phyloP scores from a whole-genome alignment of 1,284 basidiomycete genomes.

The Ustilago shanxiensis region DNA sequence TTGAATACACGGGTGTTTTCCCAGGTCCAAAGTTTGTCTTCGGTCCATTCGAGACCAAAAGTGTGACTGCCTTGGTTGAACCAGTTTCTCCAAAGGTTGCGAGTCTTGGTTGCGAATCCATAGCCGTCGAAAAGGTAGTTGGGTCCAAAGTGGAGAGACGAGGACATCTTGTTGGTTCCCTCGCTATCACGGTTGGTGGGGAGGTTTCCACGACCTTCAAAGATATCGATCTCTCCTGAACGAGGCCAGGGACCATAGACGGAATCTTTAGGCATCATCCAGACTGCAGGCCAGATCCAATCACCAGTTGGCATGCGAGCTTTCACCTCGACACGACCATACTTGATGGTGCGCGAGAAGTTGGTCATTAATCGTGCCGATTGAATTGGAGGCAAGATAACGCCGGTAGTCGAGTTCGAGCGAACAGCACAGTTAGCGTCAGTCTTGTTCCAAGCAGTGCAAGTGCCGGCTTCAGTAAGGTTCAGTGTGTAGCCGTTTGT shows the following conservation, averaged over 20 bases:
- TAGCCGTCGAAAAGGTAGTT: too few relatives aligned
- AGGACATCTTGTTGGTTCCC: too few relatives aligned
- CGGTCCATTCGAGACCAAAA: slow-evolving; percentile 84
- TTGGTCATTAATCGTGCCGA: slow-evolving; percentile 83
- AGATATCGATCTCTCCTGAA: slow-evolving; percentile 83
- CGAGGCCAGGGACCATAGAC: slow-evolving; percentile 85
- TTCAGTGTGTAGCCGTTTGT: slow-evolving; percentile 82
- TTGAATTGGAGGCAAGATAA: slow-evolving; percentile 83
- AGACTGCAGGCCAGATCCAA: slow-evolving; percentile 86
- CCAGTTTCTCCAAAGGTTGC: slow-evolving; percentile 78
- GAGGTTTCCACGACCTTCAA: slow-evolving; percentile 74
- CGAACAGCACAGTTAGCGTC: slow-evolving; percentile 71
- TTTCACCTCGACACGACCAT: slow-evolving; percentile 83
- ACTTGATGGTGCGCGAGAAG: slow-evolving; percentile 75
- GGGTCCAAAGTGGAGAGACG: too few relatives aligned
- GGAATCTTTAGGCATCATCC: slow-evolving; percentile 80
- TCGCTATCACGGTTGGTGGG: background rate
- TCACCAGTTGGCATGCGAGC: slow-evolving; percentile 80
- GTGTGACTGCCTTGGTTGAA: slow-evolving; percentile 82
- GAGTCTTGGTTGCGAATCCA: too few relatives aligned
- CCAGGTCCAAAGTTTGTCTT: slow-evolving; percentile 77
- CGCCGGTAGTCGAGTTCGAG: slow-evolving; percentile 71
- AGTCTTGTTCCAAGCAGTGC: slow-evolving; percentile 76
- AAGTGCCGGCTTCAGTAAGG: slow-evolving; percentile 79
- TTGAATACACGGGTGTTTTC: slow-evolving; percentile 81